Evolutionary conservation across 768 basidiomycete species (phyloP).

Genomic region (Mycena galopus): DNA sequence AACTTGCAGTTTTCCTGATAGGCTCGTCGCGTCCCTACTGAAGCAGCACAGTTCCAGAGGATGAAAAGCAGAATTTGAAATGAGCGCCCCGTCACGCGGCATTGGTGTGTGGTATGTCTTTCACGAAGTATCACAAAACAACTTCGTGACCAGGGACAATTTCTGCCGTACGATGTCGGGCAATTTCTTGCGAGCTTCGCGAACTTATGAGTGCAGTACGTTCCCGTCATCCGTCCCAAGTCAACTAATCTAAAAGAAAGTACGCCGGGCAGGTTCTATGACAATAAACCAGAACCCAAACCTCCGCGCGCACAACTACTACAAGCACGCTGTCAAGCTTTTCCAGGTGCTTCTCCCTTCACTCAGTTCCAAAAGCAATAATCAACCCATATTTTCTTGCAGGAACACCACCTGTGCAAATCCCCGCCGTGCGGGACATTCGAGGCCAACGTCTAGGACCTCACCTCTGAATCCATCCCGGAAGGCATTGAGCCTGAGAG

Average conservation of each 20-base stretch:
- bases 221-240: neutral
- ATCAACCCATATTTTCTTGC: neutral
- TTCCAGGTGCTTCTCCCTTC: conserved; percentile 71
- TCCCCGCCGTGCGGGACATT: conserved; percentile 79
- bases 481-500: conserved; percentile 70
- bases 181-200: conserved; percentile 95
- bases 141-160: conserved; percentile 79
- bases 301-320: conserved; percentile 92
- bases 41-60: conserved; percentile 80
- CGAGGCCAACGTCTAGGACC: conserved; percentile 90
- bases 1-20: too few relatives aligned
- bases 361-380: neutral
- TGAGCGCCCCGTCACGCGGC: conserved; percentile 76
- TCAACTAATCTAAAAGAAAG: conserved; percentile 26
- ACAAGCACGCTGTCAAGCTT: conserved; percentile 87
- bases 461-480: conserved; percentile 79
- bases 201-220: conserved; percentile 82
- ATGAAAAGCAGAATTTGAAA: conserved; percentile 80
- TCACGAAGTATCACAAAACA: conserved; percentile 14
- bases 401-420: conserved; percentile 82
- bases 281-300: conserved; percentile 87
- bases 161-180: conserved; percentile 89
- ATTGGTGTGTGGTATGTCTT: conserved; percentile 71
- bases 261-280: conserved; percentile 77
- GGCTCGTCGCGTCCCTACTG: conserved; percentile 71